Evolutionary conservation across 1,139 yeast species (phyloP).

Genomic region (Sugiyamaella grinbergsii): DNA sequence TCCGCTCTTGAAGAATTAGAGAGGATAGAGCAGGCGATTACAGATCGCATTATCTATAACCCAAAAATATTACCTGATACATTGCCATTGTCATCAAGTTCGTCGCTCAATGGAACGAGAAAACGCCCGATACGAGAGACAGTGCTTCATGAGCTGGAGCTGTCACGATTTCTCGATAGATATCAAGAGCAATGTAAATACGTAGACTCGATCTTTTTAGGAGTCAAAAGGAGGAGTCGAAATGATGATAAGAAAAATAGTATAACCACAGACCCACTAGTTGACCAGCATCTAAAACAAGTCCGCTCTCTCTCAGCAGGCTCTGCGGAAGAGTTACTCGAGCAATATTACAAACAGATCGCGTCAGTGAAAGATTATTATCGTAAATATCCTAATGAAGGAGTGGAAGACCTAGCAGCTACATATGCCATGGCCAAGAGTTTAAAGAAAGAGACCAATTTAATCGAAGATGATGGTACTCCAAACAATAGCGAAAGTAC

Average conservation of each 20-base stretch:
- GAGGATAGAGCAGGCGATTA: constrained; percentile 55
- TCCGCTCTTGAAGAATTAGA: constrained; percentile 55
- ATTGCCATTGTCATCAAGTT: constrained; percentile 31
- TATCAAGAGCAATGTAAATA: constrained; percentile 47
- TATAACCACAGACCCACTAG: constrained; percentile 22
- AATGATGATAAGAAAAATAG: constrained; percentile 25
- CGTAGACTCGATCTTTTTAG: constrained; percentile 30
- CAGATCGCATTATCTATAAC: constrained; percentile 52
- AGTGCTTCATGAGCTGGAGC: constrained; percentile 69
- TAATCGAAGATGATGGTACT: constrained; percentile 17
- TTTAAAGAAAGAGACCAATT: constrained; percentile 22
- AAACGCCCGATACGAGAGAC: constrained; percentile 49
- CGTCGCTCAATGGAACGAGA: constrained; percentile 42
- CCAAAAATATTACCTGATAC: constrained; percentile 50
- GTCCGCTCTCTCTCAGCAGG: constrained; percentile 9
- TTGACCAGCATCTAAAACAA: constrained; percentile 25
- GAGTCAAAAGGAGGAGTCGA: constrained; percentile 15
- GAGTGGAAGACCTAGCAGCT: constrained; percentile 44
- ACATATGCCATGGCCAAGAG: constrained; percentile 42
- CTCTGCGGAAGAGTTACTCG: constrained; percentile 36
- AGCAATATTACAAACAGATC: constrained; percentile 50
- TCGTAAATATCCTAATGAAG: constrained; percentile 40
- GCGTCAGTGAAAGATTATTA: constrained; percentile 42
- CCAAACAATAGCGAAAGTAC: background rate
- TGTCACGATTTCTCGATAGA: constrained; percentile 54